Conservation (phyloP, 257 asterid species). For the Solanum bulbocastanum region DNA sequence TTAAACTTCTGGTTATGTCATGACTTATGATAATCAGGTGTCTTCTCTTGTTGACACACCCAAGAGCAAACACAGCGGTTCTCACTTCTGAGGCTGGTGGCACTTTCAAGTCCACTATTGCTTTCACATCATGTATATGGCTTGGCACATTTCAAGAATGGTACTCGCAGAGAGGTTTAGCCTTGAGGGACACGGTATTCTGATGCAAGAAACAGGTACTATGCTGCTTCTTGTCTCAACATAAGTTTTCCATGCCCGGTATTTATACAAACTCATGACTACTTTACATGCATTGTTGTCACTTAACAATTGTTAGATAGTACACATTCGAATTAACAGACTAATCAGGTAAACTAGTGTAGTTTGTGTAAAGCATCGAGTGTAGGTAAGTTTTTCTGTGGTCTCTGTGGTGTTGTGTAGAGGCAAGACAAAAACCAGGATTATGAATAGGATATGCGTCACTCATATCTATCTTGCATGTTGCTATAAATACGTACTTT, state of each 20-base stretch:
- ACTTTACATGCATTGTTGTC: neutral
- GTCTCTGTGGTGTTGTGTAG: neutral
- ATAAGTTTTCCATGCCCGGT: neutral
- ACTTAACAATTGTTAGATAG: neutral
- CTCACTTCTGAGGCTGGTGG: neutral
- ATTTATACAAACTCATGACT: neutral
- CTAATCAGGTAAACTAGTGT: neutral
- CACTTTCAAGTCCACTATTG: neutral
- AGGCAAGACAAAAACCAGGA: neutral
- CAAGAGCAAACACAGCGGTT: neutral
- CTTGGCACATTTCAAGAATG: neutral
- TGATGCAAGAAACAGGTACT: neutral
- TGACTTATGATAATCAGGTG: neutral
- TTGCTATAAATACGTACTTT: no score
- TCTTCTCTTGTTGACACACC: neutral
- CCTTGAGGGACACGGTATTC: neutral
- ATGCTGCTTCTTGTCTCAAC: neutral
- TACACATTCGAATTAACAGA: neutral
- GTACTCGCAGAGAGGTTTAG: neutral
- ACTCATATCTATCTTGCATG: neutral
- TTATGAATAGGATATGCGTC: neutral
- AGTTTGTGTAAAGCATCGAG: neutral
- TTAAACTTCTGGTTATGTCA: neutral
- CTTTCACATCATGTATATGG: neutral
- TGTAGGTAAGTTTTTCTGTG: neutral